Conservation (phyloP, 2,329 filamentous ascomycete species). For the Nemania bipapillata region DNA sequence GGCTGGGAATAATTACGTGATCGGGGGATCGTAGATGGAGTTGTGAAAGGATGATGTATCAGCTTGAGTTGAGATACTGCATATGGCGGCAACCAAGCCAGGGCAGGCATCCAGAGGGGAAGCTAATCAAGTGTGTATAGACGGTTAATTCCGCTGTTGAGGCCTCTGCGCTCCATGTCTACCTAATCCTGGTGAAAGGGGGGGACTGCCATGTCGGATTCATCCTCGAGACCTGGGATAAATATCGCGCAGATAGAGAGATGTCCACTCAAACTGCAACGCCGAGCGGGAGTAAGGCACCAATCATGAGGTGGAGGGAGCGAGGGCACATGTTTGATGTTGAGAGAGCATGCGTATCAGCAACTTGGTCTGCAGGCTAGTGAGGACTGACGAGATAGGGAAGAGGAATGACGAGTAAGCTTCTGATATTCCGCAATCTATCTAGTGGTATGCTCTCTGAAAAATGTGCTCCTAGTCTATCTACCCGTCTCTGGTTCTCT, state of each 20-base stretch:
- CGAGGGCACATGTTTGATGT: conserved; percentile 11
- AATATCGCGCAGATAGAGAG: conserved; percentile 20
- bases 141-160: conserved; percentile 9
- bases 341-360: neutral
- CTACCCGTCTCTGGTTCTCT: neutral
- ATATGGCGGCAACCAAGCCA: neutral
- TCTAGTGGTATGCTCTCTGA: neutral
- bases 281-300: conserved; percentile 17
- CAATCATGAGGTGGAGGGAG: conserved; percentile 18
- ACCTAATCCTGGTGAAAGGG: conserved; percentile 8
- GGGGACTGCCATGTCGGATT: conserved; percentile 13
- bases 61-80: neutral
- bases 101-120: neutral
- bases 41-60: neutral
- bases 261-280: conserved; percentile 29
- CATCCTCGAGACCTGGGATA: conserved; percentile 21
- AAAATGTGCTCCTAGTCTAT: neutral
- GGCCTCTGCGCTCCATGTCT: neutral
- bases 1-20: neutral
- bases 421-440: neutral
- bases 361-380: conserved; percentile 15
- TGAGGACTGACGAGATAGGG: neutral
- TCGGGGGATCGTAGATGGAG: neutral
- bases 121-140: neutral
- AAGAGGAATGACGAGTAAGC: neutral